These are phyloP conservation scores for Chrysopogon serrulatus DNA, from an alignment of 176 grass and related monocot genomes.

Conservation along the genomic window DNA sequence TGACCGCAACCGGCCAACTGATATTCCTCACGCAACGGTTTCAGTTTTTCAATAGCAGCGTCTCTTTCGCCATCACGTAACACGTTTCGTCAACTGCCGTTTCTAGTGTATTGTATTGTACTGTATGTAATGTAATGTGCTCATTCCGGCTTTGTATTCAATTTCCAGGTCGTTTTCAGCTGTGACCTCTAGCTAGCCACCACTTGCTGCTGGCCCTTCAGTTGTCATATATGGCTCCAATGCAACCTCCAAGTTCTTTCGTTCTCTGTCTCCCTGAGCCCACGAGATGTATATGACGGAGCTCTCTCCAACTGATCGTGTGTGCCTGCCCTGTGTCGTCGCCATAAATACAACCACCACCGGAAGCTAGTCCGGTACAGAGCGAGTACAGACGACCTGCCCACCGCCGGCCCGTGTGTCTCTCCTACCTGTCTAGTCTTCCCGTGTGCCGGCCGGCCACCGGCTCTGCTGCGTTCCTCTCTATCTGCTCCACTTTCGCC, in stretches of 20 bases:
- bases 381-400: too few relatives aligned
- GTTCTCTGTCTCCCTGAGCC: too few relatives aligned
- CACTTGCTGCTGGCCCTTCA: too few relatives aligned
- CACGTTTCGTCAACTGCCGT: background rate
- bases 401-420: background rate
- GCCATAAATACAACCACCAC: background rate
- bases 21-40: constrained; percentile 8
- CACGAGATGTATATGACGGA: too few relatives aligned
- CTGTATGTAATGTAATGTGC: background rate
- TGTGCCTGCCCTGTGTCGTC: too few relatives aligned
- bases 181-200: too few relatives aligned
- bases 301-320: too few relatives aligned
- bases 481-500: background rate
- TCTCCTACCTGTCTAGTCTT: background rate
- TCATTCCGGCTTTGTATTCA: background rate
- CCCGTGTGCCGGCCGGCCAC: background rate
- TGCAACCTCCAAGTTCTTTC: too few relatives aligned
- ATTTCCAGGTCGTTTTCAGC: constrained; percentile 24
- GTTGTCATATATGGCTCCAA: too few relatives aligned
- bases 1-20: background rate
- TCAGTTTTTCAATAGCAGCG: background rate
- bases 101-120: background rate
- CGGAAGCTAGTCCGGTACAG: too few relatives aligned
- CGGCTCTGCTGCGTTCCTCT: background rate
- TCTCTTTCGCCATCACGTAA: background rate